These are phyloP conservation scores for Exobasidium cylindrosporum DNA, from an alignment of 1,284 basidiomycete species.

Conservation along the genomic window DNA sequence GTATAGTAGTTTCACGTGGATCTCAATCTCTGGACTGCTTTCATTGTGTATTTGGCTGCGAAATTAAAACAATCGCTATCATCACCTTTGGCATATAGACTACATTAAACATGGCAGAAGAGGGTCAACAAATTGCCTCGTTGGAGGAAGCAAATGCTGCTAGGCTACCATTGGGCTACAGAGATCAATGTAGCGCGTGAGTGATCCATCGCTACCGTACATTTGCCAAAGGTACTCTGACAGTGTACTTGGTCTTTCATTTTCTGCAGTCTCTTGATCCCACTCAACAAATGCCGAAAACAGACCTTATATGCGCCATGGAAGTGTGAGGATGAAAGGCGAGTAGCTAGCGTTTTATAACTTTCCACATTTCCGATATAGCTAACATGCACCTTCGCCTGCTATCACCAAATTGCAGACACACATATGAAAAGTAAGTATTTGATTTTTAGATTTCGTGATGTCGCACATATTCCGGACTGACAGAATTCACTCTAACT, in stretches of 20 bases:
- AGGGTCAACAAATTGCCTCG: conserved; percentile 65
- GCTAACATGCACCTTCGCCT: not conserved
- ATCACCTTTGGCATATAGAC: too few relatives aligned
- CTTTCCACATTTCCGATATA: not conserved
- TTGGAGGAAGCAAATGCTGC: conserved; percentile 76
- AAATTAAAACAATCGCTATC: too few relatives aligned
- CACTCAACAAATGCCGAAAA: conserved; percentile 75
- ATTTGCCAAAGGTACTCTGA: not conserved
- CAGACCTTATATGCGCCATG: conserved; percentile 72
- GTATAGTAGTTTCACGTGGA: not conserved
- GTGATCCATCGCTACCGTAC: conserved; percentile 54
- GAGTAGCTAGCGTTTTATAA: not conserved
- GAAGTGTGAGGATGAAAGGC: conserved; percentile 76
- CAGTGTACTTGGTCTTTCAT: conserved; percentile 3
- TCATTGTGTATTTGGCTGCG: too few relatives aligned
- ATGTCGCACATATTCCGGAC: too few relatives aligned
- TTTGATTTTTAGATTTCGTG: not conserved
- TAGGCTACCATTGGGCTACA: conserved; percentile 75
- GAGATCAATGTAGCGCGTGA: conserved; percentile 88
- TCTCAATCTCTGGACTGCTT: not conserved
- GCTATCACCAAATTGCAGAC: conserved; percentile 31
- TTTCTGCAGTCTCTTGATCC: conserved; percentile 67
- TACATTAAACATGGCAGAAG: conserved; percentile 4
- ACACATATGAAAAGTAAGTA: conserved; percentile 48
- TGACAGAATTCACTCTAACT: too few relatives aligned